A percentile compares a stretch with the other conserved stretches of the same genome.
Evolutionary conservation across 2,329 filamentous ascomycete genomes (phyloP).

Genomic region (Trichoderma afroharzianum): DNA sequence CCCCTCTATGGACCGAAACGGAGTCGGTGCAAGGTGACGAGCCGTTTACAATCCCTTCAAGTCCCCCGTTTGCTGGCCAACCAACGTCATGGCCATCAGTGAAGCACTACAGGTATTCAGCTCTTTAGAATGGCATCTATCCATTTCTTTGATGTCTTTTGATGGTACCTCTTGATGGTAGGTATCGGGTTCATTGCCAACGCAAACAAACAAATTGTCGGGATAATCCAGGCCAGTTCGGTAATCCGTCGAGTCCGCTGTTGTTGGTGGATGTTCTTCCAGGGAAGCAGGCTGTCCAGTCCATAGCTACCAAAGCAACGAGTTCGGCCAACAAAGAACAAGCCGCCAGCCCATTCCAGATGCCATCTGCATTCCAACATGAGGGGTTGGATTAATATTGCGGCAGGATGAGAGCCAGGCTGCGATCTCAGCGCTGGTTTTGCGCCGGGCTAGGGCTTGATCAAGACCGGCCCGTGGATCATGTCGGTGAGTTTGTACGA

Average conservation of each 20-base stretch:
- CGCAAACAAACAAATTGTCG: background rate
- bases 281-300: background rate
- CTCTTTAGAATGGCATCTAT: background rate
- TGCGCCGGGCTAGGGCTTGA: background rate
- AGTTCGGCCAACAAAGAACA: background rate
- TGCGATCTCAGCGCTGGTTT: background rate
- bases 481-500: background rate
- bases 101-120: background rate
- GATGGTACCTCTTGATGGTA: background rate
- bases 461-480: background rate
- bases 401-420: background rate
- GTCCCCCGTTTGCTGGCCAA: background rate
- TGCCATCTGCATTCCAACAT: background rate
- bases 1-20: background rate
- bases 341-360: background rate
- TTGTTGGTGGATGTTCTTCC: background rate
- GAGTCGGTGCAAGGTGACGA: background rate
- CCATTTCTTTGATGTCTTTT: background rate
- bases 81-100: background rate
- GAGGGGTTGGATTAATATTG: background rate
- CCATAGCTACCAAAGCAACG: no score
- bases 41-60: background rate
- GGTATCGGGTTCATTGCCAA: background rate
- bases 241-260: background rate
- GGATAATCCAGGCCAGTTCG: background rate